phyloP scores from a whole-genome alignment of 495 filamentous ascomycete genomes.

The Platismatia glauca region DNA sequence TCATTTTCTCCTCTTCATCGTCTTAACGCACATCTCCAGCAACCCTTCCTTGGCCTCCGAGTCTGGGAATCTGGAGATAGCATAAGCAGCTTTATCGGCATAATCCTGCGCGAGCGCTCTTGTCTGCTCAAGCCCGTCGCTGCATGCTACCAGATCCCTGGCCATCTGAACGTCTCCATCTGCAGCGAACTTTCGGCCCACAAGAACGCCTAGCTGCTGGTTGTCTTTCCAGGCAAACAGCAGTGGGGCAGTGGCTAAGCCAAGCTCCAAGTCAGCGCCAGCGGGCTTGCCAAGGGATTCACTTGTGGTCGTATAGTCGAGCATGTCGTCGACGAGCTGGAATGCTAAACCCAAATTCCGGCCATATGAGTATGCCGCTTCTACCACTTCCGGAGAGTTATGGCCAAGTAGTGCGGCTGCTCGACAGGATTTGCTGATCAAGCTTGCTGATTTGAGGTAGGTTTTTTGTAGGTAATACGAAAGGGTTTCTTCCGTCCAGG shows the following conservation, averaged over 20 bases:
- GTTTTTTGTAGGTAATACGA: conserved; percentile 98
- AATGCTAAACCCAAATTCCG: conserved; percentile 90
- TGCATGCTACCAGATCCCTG: conserved; percentile 68
- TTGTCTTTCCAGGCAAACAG: conserved; percentile 93
- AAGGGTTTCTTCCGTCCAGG: conserved; percentile 77
- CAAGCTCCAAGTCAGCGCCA: conserved; percentile 87
- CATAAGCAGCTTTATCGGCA: conserved; percentile 74
- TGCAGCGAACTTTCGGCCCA: conserved; percentile 78
- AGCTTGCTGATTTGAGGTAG: conserved; percentile 88
- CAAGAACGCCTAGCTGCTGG: conserved; percentile 73
- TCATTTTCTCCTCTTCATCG: conserved; percentile 80
- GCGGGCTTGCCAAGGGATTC: conserved; percentile 88
- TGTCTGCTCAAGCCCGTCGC: conserved; percentile 84
- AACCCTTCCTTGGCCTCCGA: conserved; percentile 87
- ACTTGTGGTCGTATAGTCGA: conserved; percentile 84
- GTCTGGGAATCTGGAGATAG: conserved; percentile 74
- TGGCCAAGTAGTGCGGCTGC: conserved; percentile 80
- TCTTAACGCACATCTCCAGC: conserved; percentile 88
- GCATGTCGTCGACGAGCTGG: conserved; percentile 96
- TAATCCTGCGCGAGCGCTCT: conserved; percentile 82
- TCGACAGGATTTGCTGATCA: conserved; percentile 93
- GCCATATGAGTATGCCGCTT: conserved; percentile 85
- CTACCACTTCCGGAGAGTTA: conserved; percentile 66
- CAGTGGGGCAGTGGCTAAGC: conserved; percentile 88
- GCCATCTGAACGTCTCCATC: conserved; percentile 81